Evolutionary conservation across 345 rosid genomes (phyloP), one percentile per base, ranked within the genome.

Genomic region (Litchi chinensis): DNA sequence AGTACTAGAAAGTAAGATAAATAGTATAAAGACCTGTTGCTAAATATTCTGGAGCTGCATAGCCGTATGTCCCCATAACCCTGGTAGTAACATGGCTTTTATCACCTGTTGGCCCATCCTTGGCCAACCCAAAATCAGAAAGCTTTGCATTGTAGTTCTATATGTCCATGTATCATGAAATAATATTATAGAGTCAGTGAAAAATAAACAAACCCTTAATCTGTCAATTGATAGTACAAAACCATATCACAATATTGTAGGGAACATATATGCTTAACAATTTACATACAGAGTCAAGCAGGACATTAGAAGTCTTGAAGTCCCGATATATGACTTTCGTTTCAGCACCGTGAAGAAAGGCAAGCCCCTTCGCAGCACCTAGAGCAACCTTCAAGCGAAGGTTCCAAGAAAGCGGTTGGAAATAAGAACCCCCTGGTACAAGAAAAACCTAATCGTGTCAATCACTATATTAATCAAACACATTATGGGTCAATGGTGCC

Each of bases 31-130:
- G 77, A 91, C 95, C 96, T 74, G 92, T 92, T 70, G 93, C 96
- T 41, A 92, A 84, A 84, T 92, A 92, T 68, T 92, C 96, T 18
- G 96, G 96, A 69, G 96, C 96, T 48, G 96, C 93, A 70, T 92
- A 92, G 78, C 96, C 96, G 39, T 86, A 81, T 2, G 96, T 92
- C 28, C 93, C 96, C 89, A 92, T 89, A 75, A 92, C 86, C 77
- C 96, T 82, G 37, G 96, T 92, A 5, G 96, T 90, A 56, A 90
- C 96, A 60, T 92, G 89, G 79, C 96, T 90, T 70, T 89, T 88
- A 71, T 90, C 92, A 44, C 93, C 96, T 0, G 89, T 89, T 21
- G 96, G 96, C n/a, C 92, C 96, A 74, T 92, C 96, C 81, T 92
- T 92, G 78, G 96, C 96, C 78, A 92, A 83, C 70, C 96, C 96